A percentile compares a stretch with the other conserved stretches of the same genome.
phyloP scores from a whole-genome alignment of 495 filamentous ascomycete genomes.

The Penicillium taxi region DNA sequence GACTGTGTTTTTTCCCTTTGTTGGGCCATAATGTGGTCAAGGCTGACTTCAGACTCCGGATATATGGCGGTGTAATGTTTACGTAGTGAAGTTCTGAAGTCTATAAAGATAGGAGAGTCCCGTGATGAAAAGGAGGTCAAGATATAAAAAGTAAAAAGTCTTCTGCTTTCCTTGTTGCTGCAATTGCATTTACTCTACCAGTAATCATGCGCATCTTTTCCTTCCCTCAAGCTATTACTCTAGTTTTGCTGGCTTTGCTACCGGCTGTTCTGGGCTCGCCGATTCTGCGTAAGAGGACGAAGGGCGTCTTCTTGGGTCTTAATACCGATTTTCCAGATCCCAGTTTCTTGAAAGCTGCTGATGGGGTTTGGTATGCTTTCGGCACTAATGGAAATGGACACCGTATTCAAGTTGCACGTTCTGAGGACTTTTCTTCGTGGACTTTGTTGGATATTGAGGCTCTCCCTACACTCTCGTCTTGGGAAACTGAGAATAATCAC shows the following conservation, averaged over 20 bases:
- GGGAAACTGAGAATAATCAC: slow-evolving; percentile 26
- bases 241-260: slow-evolving; percentile 7
- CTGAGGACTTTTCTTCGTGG: slow-evolving; percentile 29
- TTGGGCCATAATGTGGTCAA: too few relatives aligned
- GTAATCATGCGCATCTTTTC: slow-evolving; percentile 7
- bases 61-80: too few relatives aligned
- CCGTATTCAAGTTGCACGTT: slow-evolving; percentile 29
- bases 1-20: too few relatives aligned
- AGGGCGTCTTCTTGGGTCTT: slow-evolving; percentile 22
- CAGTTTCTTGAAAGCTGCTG: slow-evolving; percentile 23
- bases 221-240: slow-evolving; percentile 6
- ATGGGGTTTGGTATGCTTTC: slow-evolving; percentile 35
- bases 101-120: too few relatives aligned
- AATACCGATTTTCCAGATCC: slow-evolving; percentile 34
- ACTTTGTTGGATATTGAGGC: slow-evolving; percentile 31
- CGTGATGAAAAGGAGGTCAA: too few relatives aligned
- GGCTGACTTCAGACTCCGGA: too few relatives aligned
- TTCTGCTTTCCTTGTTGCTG: too few relatives aligned
- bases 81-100: too few relatives aligned
- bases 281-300: slow-evolving; percentile 11
- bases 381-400: slow-evolving; percentile 30
- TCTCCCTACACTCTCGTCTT: slow-evolving; percentile 25
- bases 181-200: too few relatives aligned
- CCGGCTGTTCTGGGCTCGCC: slow-evolving; percentile 10
- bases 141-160: too few relatives aligned